Conservation (phyloP, 2,329 filamentous ascomycete genomes). For the Sclerotinia glacialis region DNA sequence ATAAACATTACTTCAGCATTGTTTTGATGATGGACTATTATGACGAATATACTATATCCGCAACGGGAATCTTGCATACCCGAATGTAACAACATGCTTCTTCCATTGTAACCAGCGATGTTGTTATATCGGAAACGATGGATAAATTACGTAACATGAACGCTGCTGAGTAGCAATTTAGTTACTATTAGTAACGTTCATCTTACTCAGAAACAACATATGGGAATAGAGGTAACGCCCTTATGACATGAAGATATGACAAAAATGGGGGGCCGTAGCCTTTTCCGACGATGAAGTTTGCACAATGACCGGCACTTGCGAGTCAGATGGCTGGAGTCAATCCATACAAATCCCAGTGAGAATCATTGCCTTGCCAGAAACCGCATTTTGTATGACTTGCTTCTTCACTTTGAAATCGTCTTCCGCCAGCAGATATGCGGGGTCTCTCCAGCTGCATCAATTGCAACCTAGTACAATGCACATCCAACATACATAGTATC, state of each 20-base stretch:
- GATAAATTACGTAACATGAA: no score
- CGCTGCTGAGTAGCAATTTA: no score
- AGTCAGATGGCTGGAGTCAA: not conserved
- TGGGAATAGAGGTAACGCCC: not conserved
- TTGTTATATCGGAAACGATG: not conserved
- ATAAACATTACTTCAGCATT: not conserved
- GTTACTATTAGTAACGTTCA: no score
- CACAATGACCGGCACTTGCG: not conserved
- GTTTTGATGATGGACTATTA: not conserved
- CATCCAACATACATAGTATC: no score
- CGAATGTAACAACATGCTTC: not conserved
- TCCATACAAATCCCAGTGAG: not conserved
- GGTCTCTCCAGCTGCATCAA: not conserved
- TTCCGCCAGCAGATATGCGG: not conserved
- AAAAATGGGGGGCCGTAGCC: not conserved
- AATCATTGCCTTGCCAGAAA: not conserved
- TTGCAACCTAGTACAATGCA: no score
- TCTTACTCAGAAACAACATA: not conserved
- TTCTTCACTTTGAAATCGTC: no score
- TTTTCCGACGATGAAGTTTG: not conserved
- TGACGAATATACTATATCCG: not conserved
- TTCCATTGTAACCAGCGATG: not conserved
- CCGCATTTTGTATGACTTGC: no score
- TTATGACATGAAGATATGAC: not conserved
- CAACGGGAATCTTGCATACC: not conserved